Evolutionary conservation across 306 rosid genomes (phyloP).

Genomic region (Inga laurina): DNA sequence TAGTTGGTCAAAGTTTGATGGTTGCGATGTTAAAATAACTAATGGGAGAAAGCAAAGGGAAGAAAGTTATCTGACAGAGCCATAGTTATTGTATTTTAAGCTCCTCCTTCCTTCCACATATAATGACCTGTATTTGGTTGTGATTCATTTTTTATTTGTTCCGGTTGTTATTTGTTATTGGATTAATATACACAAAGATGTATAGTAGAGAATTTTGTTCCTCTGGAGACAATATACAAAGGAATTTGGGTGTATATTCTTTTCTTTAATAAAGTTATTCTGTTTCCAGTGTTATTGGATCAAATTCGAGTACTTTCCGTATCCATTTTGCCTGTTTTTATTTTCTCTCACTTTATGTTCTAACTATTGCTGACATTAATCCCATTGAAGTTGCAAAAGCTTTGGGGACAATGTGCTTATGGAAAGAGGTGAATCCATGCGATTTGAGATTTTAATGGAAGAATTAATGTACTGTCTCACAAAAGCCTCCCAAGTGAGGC

Average conservation of each 20-base stretch:
- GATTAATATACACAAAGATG: constrained; percentile 48
- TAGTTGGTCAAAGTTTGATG: constrained; percentile 51
- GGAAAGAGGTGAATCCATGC: no score
- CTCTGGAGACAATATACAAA: constrained; percentile 39
- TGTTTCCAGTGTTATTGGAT: neutral
- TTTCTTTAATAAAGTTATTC: neutral
- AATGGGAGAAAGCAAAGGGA: constrained; percentile 70
- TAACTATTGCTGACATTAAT: no score
- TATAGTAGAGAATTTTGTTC: constrained; percentile 62
- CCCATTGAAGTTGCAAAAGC: no score
- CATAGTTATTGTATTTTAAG: constrained; percentile 13
- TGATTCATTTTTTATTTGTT: constrained; percentile 38
- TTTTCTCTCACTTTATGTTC: no score
- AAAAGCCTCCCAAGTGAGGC: no score
- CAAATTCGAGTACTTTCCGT: neutral
- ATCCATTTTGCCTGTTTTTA: neutral
- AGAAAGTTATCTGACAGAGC: constrained; percentile 28
- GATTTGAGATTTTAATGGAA: no score
- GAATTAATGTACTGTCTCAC: no score
- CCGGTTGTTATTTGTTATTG: constrained; percentile 39
- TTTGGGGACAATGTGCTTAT: no score
- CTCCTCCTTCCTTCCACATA: constrained; percentile 33
- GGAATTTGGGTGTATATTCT: constrained; percentile 37
- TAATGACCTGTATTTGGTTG: constrained; percentile 53
- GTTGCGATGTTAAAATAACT: constrained; percentile 54